Evolutionary conservation across 1,284 basidiomycete species (phyloP), one percentile per base, ranked within the genome.

Genomic region (Paramarasmius palmivorus): DNA sequence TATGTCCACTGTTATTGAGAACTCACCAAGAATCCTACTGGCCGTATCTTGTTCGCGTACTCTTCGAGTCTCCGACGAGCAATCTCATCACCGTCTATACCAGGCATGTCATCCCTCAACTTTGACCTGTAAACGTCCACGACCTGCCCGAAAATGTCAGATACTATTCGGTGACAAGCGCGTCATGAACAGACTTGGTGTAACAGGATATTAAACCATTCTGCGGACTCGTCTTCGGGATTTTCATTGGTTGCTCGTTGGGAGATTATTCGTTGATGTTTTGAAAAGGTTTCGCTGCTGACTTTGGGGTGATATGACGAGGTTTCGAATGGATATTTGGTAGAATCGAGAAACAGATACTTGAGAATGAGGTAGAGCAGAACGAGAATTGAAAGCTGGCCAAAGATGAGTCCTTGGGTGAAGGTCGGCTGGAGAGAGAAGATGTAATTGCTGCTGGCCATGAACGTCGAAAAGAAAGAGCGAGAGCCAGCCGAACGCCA

Each of bases 381-480:
- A 48, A 84, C 62, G 48, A 92, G 74, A 57, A 93, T 84, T 34
- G 90, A 92, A 32, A 90, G 72, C 64, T 93, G 90, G 55, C 90
- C 90, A 26, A 92, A 69, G 26, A 93, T 73, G 41, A 93, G 79
- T 35, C 90, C 90, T 66, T 92, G 90, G 0, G 90, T 92, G 68
- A 93, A 93, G 2, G 89, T 92, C 1, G 88, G 90, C 61, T 88
- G 83, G 46, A 91, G 73, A 19, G 85, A 84, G 62, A 90, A 82
- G 49, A 90, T 65, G 68, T 85, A 84, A 64, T 80, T 83, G 63
- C 68, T 73, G 55, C 68, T 73, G 55, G 75, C 75, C 85, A 88
- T 88, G 44, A 32, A 4, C 15, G 44, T 12, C 12, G 25, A 29
- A 29, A 15, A 32, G 25, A 10, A 25, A 26, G 20, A n/a, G n/a